Evolutionary conservation across 192 early-diverging fungal genomes (phyloP).

Genomic region (Coemansia nantahalensis): DNA sequence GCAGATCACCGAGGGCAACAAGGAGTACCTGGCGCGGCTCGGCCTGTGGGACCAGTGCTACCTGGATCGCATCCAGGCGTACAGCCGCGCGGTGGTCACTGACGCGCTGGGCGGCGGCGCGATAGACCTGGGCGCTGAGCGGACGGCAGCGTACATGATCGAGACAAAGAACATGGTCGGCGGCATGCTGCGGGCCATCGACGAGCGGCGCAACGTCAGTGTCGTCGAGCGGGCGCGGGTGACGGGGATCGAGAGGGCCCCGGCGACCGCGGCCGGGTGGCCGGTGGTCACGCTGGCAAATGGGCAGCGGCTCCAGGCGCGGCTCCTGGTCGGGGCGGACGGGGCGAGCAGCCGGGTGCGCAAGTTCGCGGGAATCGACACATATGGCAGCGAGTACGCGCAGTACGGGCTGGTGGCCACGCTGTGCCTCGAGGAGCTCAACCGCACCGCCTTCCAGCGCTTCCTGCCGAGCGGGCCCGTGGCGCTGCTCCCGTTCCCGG

Average conservation of each 20-base stretch:
- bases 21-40: slow-evolving; percentile 51
- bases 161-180: slow-evolving; percentile 83
- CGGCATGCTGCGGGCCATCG: slow-evolving; percentile 59
- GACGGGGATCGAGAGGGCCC: slow-evolving; percentile 42
- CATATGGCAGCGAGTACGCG: slow-evolving; percentile 83
- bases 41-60: slow-evolving; percentile 67
- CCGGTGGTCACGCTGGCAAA: slow-evolving; percentile 69
- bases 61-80: slow-evolving; percentile 60
- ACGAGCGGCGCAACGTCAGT: slow-evolving; percentile 50
- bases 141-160: slow-evolving; percentile 72
- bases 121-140: slow-evolving; percentile 9
- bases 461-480: slow-evolving; percentile 94
- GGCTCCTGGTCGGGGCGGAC: slow-evolving; percentile 88
- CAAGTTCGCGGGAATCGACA: slow-evolving; percentile 75
- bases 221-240: slow-evolving; percentile 73
- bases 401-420: slow-evolving; percentile 83
- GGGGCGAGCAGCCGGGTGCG: slow-evolving; percentile 86
- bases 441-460: slow-evolving; percentile 82
- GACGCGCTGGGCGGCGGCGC: slow-evolving; percentile 30
- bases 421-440: slow-evolving; percentile 66
- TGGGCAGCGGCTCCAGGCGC: slow-evolving; percentile 59
- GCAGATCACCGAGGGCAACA: slow-evolving; percentile 68
- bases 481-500: slow-evolving; percentile 75
- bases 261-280: slow-evolving; percentile 50
- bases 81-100: slow-evolving; percentile 45